These are phyloP conservation scores for Microbotryomycetes sp. DNA, from an alignment of 1,284 basidiomycete genomes.

Conservation along the genomic window DNA sequence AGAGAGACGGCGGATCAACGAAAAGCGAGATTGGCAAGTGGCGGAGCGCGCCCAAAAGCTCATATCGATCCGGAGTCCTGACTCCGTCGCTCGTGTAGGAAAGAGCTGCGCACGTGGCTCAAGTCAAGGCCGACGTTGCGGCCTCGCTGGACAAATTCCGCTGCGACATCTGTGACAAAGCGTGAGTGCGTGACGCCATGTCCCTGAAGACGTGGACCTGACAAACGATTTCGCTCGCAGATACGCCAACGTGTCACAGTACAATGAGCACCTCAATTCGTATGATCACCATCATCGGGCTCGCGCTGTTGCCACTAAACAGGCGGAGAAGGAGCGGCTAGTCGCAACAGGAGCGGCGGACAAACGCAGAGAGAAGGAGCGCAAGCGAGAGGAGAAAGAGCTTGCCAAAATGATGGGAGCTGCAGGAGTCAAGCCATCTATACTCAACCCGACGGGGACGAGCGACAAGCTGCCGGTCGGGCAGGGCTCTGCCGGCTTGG, in stretches of 20 bases:
- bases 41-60: no score
- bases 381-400: slow-evolving; percentile 7
- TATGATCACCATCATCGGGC: slow-evolving; percentile 9
- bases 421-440: not conserved
- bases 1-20: slow-evolving; percentile 70
- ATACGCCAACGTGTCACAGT: not conserved
- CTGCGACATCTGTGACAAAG: slow-evolving; percentile 70
- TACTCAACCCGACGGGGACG: not conserved
- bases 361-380: slow-evolving; percentile 1
- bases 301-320: slow-evolving; percentile 4
- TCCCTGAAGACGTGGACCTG: not conserved
- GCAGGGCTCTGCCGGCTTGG: no score
- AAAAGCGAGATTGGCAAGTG: slow-evolving; percentile 54
- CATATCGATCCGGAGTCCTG: no score
- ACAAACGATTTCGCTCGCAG: not conserved
- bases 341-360: slow-evolving; percentile 1
- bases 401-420: slow-evolving; percentile 1
- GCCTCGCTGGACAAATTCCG: slow-evolving; percentile 63
- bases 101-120: slow-evolving; percentile 56
- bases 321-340: not conserved
- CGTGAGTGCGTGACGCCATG: slow-evolving; percentile 43
- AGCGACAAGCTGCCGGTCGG: no score
- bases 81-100: no score
- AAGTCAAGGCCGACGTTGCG: slow-evolving; percentile 58
- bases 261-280: slow-evolving; percentile 10